These are phyloP conservation scores for Gaertneriomyces sp. DNA, from an alignment of 192 early-diverging fungal species.

Conservation along the genomic window DNA sequence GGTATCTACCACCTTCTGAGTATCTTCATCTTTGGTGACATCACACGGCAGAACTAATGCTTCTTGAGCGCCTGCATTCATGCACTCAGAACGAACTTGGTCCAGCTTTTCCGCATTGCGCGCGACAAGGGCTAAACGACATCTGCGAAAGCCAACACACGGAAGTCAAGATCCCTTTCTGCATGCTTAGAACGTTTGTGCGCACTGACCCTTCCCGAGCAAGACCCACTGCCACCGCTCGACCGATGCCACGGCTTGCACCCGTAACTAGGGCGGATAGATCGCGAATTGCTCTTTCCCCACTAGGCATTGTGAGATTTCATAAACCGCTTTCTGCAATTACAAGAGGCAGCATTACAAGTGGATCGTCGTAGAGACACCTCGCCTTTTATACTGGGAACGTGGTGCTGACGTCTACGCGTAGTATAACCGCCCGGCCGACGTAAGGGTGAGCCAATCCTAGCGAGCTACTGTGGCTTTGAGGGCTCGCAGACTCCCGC, in stretches of 20 bases:
- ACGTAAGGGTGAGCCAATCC: too few relatives aligned
- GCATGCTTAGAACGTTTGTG: not conserved
- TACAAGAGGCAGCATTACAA: too few relatives aligned
- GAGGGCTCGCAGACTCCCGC: too few relatives aligned
- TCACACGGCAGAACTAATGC: not conserved
- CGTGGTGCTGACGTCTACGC: too few relatives aligned
- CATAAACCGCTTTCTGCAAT: too few relatives aligned
- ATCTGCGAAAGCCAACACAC: not conserved
- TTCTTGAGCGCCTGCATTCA: not conserved
- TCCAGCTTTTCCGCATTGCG: not conserved
- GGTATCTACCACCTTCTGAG: not conserved
- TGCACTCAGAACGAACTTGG: not conserved
- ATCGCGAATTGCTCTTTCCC: not conserved
- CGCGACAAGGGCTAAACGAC: not conserved
- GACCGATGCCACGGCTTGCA: conserved; percentile 10
- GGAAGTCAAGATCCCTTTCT: not conserved
- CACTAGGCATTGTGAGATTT: not conserved
- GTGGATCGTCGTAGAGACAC: too few relatives aligned
- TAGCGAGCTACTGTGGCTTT: too few relatives aligned
- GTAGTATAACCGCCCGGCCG: too few relatives aligned
- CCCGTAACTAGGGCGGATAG: conserved; percentile 11
- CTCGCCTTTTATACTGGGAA: too few relatives aligned
- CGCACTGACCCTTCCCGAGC: conserved; percentile 10
- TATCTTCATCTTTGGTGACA: conserved; percentile 1
- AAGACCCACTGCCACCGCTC: conserved; percentile 10